phyloP scores from a whole-genome alignment of 805 yeast genomes.

The Blastobotrys muscicola region DNA sequence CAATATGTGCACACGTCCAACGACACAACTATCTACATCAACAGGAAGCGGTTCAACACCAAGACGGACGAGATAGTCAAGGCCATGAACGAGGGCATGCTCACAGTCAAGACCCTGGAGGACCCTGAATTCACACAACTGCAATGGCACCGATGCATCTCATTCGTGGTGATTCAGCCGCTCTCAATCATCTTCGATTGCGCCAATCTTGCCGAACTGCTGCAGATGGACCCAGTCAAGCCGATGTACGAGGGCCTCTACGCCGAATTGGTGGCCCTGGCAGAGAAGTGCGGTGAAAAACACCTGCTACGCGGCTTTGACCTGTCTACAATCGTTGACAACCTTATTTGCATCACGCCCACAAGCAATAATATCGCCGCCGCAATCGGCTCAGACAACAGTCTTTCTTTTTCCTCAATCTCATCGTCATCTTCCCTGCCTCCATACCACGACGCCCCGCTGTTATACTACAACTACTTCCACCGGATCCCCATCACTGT shows the following conservation, averaged over 20 bases:
- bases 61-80: conserved; percentile 8
- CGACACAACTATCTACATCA: conserved; percentile 1
- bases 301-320: too few relatives aligned
- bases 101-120: conserved; percentile 8
- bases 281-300: conserved; percentile 6
- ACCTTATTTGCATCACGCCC: conserved; percentile 2
- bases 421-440: conserved; percentile 3
- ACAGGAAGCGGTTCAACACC: background rate
- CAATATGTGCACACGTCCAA: conserved; percentile 1
- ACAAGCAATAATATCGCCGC: background rate
- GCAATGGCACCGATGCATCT: conserved; percentile 81
- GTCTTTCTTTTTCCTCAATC: conserved; percentile 1
- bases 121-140: conserved; percentile 20
- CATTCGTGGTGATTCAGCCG: conserved; percentile 70
- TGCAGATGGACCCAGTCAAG: conserved; percentile 57
- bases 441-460: conserved; percentile 34
- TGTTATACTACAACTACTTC: conserved; percentile 57
- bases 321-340: background rate
- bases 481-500: conserved; percentile 49
- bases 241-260: conserved; percentile 77
- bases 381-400: conserved; percentile 1
- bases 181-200: conserved; percentile 65
- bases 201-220: conserved; percentile 48
- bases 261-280: conserved; percentile 59
- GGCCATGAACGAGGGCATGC: conserved; percentile 15